phyloP scores from a whole-genome alignment of 2,329 filamentous ascomycete genomes.

The Xylaria sp. region DNA sequence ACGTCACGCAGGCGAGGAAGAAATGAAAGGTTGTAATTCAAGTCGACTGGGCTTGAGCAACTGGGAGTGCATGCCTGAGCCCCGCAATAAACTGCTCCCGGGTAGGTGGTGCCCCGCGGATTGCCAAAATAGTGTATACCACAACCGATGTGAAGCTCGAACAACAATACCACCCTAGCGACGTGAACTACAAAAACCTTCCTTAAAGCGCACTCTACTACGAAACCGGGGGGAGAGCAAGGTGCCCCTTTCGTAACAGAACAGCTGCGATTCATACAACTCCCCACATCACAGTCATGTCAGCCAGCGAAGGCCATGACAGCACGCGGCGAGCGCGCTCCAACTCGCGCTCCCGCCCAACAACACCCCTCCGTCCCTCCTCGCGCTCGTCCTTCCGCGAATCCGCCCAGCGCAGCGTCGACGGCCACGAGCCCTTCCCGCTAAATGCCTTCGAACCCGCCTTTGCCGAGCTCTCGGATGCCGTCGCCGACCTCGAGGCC shows the following conservation, averaged over 20 bases:
- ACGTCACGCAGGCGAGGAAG: no score
- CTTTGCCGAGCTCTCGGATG: constrained; percentile 91
- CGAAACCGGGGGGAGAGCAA: no score
- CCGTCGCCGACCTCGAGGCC: constrained; percentile 92
- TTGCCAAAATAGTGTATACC: constrained; percentile 16
- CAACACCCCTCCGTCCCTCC: constrained; percentile 87
- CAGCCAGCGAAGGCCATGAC: constrained; percentile 35
- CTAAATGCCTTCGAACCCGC: constrained; percentile 85
- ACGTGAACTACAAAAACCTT: neutral
- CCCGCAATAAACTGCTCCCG: no score
- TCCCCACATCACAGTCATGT: constrained; percentile 29
- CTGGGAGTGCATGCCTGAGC: no score
- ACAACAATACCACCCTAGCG: neutral
- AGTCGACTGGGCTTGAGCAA: no score
- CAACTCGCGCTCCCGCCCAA: constrained; percentile 69
- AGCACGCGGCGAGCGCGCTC: constrained; percentile 38
- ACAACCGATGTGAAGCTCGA: no score
- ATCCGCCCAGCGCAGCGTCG: constrained; percentile 63
- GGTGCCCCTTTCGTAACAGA: no score
- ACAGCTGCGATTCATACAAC: no score
- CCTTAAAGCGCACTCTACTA: no score
- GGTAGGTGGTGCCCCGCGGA: no score
- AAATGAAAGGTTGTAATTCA: no score
- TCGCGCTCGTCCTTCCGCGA: constrained; percentile 89
- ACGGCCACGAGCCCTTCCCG: constrained; percentile 65